Evolutionary conservation across 495 filamentous ascomycete species (phyloP).

Genomic region (Chaetomium fimeti): DNA sequence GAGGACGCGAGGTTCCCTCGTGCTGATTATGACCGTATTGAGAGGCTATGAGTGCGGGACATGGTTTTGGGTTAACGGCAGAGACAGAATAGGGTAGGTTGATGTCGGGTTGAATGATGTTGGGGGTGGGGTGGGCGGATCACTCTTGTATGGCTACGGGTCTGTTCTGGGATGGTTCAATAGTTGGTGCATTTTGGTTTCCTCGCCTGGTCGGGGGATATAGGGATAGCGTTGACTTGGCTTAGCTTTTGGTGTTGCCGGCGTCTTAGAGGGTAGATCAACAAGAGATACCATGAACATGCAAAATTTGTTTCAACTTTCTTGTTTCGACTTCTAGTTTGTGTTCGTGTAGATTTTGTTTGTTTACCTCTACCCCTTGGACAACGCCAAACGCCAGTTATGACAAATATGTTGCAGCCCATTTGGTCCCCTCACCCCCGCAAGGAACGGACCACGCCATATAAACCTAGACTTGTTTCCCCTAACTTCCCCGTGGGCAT

Average conservation of each 20-base stretch:
- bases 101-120: too few species aligned
- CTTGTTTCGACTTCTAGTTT: not conserved
- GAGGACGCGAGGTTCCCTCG: constrained; percentile 46
- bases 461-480: too few species aligned
- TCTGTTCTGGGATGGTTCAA: constrained; percentile 1
- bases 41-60: constrained; percentile 15
- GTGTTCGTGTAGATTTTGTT: not conserved
- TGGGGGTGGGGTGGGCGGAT: not conserved
- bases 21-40: constrained; percentile 47
- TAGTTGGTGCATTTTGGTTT: constrained; percentile 14
- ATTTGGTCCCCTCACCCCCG: not conserved
- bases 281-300: constrained; percentile 29
- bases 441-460: too few species aligned
- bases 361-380: constrained; percentile 3
- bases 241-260: constrained; percentile 23
- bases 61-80: not conserved
- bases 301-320: not conserved
- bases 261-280: constrained; percentile 25
- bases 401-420: not conserved
- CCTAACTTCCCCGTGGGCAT: too few species aligned
- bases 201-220: constrained; percentile 5
- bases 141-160: not conserved
- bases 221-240: constrained; percentile 14
- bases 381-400: constrained; percentile 24
- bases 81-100: not conserved